phyloP scores from a whole-genome alignment of 164 flowering plant species.

The Protea cynaroides region DNA sequence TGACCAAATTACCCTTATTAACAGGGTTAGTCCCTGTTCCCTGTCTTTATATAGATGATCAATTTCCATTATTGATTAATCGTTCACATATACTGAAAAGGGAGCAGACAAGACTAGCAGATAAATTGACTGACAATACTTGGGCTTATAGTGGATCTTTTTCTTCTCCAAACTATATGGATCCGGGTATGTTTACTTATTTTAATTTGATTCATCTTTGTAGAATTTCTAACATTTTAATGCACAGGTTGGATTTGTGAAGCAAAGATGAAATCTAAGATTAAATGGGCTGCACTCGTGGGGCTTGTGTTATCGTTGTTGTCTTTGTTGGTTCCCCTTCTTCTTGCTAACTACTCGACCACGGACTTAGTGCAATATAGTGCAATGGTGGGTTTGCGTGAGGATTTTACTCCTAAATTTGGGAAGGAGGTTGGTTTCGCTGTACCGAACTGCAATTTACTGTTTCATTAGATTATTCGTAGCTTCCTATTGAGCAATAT shows the following conservation, averaged over 20 bases:
- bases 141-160: too few species aligned
- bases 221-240: too few species aligned
- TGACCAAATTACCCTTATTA: too few species aligned
- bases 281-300: slow-evolving; percentile 70
- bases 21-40: too few species aligned
- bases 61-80: too few species aligned
- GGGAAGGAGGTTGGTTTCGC: slow-evolving; percentile 29
- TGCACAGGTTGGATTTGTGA: slow-evolving; percentile 8
- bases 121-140: too few species aligned
- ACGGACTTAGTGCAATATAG: slow-evolving; percentile 38
- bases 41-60: too few species aligned
- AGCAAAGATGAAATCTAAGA: slow-evolving; percentile 58
- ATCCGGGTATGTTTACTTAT: too few species aligned
- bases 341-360: slow-evolving; percentile 61
- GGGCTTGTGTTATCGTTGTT: slow-evolving; percentile 57
- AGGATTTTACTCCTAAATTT: slow-evolving; percentile 33
- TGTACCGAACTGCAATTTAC: neutral
- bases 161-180: too few species aligned
- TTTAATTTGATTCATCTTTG: too few species aligned
- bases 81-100: too few species aligned
- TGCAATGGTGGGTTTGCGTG: slow-evolving; percentile 28
- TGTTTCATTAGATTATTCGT: neutral
- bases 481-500: neutral
- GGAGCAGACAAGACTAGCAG: too few species aligned
- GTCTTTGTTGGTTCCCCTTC: slow-evolving; percentile 66